Evolutionary conservation across 306 rosid genomes (phyloP), one percentile per base, ranked within the genome.

Genomic region (Cucurbita ficifolia): DNA sequence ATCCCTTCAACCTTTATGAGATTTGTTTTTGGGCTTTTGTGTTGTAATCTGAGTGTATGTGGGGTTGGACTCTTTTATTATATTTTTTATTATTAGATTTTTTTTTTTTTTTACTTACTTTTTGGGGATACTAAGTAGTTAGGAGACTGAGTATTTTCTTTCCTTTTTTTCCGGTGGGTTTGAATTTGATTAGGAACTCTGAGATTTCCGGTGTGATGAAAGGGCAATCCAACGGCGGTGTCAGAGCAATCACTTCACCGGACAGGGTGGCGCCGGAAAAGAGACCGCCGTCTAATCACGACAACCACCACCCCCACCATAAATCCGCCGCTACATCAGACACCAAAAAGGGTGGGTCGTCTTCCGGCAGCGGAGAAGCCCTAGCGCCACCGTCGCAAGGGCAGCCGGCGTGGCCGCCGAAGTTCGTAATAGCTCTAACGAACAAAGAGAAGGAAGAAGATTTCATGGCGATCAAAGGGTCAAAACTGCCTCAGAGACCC

Each of bases 391-490:
- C 33, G 33, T 16, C 49, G 50, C 8, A 38, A 8, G 87, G 76
- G 49, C 89, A 82, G n/a, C 83, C 86, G 53, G 85, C 87, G 5
- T 93, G 97, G 97, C 97, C 89, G 9, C 97, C 98, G 0, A 90
- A 90, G 81, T 94, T 94, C 82, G 90, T 86, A 73, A 90, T 90
- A 80, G 92, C 87, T 67, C 74, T 93, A 76, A 93, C 97, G 12
- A 89, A 89, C 72, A 94, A 94, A 75, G 98, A 90, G 87, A 94
- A 94, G 70, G 98, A 94, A 62, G 96, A 94, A 73, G 98, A 94
- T 86, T 94, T 94, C 81, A 81, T 90, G 77, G 89, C 97, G 36
- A 86, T 94, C 42, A 94, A 94, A 68, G 98, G 96, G 10, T 87
- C 97, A 4, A 94, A 94, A 56, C 83, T 90, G 10, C 97, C 98